A percentile compares a stretch with the other conserved stretches of the same genome.
phyloP scores from a whole-genome alignment of 78 protist species.

The Protostelium mycophagum region DNA sequence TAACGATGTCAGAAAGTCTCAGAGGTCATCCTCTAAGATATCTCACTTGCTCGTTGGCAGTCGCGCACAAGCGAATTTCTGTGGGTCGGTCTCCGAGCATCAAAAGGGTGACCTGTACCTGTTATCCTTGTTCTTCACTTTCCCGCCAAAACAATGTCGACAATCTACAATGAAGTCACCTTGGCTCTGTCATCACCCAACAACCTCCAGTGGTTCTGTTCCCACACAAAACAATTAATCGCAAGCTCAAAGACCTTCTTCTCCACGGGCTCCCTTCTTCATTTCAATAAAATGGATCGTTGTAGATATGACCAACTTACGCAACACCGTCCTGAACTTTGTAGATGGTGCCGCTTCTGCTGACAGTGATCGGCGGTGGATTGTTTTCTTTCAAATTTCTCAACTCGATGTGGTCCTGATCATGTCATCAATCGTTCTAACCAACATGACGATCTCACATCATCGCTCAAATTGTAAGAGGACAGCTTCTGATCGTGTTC shows the following conservation, averaged over 20 bases:
- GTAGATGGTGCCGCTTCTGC: not conserved
- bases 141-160: not conserved
- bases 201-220: not conserved
- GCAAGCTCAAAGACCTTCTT: not conserved
- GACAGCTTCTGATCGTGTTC: not conserved
- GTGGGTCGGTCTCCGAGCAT: not conserved
- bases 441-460: not conserved
- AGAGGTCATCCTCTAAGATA: not conserved
- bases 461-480: not conserved
- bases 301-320: not conserved
- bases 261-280: not conserved
- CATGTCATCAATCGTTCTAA: not conserved
- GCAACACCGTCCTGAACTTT: not conserved
- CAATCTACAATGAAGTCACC: not conserved
- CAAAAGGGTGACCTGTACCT: not conserved
- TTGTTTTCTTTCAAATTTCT: not conserved
- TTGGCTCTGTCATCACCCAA: not conserved
- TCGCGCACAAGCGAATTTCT: not conserved
- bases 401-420: not conserved
- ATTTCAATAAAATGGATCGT: not conserved
- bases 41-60: not conserved
- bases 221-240: not conserved
- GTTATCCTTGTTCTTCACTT: too few species aligned
- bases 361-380: not conserved
- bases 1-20: not conserved